Evolutionary conservation across 2,329 filamentous ascomycete genomes (phyloP), one percentile per base, ranked within the genome.

Genomic region (Leptographium wingfieldii): DNA sequence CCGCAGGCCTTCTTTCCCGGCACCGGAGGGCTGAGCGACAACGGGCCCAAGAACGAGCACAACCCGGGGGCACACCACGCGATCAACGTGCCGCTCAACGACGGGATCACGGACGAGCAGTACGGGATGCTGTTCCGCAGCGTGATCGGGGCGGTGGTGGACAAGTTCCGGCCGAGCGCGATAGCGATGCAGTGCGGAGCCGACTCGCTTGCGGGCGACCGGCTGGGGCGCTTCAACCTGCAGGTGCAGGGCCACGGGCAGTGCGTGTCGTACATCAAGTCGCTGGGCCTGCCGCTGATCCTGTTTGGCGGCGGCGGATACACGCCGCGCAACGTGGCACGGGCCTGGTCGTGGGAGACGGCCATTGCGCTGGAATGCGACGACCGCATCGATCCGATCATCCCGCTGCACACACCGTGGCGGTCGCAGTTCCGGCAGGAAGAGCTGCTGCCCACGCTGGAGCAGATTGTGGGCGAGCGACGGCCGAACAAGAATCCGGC

Each of bases 331-430:
- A 99, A 99, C 68, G 94, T 99, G 7, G 94, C 94, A 51, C 87
- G 94, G 59, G 91, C 92, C 35, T 99, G 94, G 94, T 90, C 92
- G 29, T 92, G 95, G 73, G 94, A 99, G 75, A 99, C 94, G 14
- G 88, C 88, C 62, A 90, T 97, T 66, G 90, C 90, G 62, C 88
- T 95, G 63, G 85, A 86, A 65, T 85, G 84, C 60, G 80, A 87
- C 62, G 79, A 87, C 64, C 81, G 82, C 60, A 86, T 96, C 64
- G 76, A 79, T 69, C 81, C 87, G 22, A 80, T 83, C 14, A 86
- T 97, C 33, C 92, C 94, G 0, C 74, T 82, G 43, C 85, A 95
- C 67, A 84, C 92, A 9, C 89, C 91, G 0, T 95, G 92, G 78
- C 84, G 91, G 61, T 85, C 89, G 64, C 91, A 95, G 64, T 99